Conservation (phyloP, 352 stramenopile species). For the Phytophthora uliginosa region DNA sequence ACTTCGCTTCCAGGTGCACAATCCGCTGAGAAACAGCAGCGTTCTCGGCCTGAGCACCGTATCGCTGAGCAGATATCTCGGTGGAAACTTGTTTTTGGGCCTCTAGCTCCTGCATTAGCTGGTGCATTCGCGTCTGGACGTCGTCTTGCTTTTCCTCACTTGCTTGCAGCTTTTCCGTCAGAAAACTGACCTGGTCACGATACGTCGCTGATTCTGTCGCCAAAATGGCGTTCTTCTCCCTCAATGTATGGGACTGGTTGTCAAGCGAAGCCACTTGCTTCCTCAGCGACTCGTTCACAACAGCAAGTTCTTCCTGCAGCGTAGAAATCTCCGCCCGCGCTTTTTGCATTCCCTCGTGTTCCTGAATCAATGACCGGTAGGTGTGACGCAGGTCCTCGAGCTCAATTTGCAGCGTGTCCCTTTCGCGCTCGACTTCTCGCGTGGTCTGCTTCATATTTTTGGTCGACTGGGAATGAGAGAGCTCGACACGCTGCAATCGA, state of each 20-base stretch:
- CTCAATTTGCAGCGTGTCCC: conserved; percentile 80
- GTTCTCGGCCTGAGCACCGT: conserved; percentile 80
- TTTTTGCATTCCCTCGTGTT: conserved; percentile 78
- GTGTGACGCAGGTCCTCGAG: conserved; percentile 81
- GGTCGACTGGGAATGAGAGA: conserved; percentile 60
- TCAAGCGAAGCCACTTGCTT: conserved; percentile 64
- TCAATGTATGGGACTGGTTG: conserved; percentile 64
- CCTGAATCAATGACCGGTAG: conserved; percentile 77
- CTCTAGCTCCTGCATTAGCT: conserved; percentile 57
- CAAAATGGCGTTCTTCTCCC: conserved; percentile 68
- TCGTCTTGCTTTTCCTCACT: conserved; percentile 63
- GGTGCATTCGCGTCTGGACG: conserved; percentile 66
- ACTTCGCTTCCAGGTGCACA: conserved; percentile 79
- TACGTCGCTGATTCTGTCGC: conserved; percentile 68
- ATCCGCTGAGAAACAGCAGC: conserved; percentile 81
- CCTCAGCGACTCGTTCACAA: conserved; percentile 76
- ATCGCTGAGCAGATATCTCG: conserved; percentile 83
- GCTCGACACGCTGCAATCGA: conserved; percentile 62
- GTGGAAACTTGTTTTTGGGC: conserved; percentile 77
- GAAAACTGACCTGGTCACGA: conserved; percentile 82
- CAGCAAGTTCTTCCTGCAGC: conserved; percentile 65
- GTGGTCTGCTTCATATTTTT: conserved; percentile 66
- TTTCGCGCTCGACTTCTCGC: conserved; percentile 70
- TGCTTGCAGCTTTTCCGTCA: conserved; percentile 78
- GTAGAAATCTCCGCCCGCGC: conserved; percentile 62